Evolutionary conservation across 495 filamentous ascomycete genomes (phyloP).

Genomic region (Penicillium pulvis): DNA sequence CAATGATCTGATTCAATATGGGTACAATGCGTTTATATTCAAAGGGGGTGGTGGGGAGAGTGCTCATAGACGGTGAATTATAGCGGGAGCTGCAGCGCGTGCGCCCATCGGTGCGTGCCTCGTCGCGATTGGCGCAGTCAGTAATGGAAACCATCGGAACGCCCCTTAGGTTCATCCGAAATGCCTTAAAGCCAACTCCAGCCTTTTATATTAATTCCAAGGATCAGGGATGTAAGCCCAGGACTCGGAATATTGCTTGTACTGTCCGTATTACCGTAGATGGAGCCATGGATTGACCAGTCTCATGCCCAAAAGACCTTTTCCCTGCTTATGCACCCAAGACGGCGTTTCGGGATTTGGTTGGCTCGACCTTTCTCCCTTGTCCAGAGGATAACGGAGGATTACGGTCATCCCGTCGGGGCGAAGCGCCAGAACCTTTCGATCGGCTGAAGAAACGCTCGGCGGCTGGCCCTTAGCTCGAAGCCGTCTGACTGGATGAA

Average conservation of each 20-base stretch:
- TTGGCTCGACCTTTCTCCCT: neutral
- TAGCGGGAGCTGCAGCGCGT: too few relatives aligned
- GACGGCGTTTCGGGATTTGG: constrained; percentile 14
- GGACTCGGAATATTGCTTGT: neutral
- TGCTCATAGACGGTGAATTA: too few relatives aligned
- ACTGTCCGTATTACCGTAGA: constrained; percentile 1
- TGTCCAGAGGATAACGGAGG: neutral
- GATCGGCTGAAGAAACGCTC: constrained; percentile 20
- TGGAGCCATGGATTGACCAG: constrained; percentile 5
- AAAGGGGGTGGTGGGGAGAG: neutral
- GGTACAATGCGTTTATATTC: neutral
- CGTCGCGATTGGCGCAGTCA: too few relatives aligned
- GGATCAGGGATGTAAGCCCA: constrained; percentile 16
- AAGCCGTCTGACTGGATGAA: neutral
- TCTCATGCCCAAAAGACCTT: constrained; percentile 1
- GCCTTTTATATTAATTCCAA: constrained; percentile 23
- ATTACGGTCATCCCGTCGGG: neutral
- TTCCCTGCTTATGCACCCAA: constrained; percentile 8
- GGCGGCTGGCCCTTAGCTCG: neutral
- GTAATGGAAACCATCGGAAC: neutral
- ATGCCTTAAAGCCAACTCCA: constrained; percentile 1
- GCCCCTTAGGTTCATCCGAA: constrained; percentile 17
- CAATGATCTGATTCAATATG: neutral
- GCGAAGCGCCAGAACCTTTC: constrained; percentile 9
- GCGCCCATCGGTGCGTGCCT: too few relatives aligned